Evolutionary conservation across 2,329 filamentous ascomycete species (phyloP), one percentile per base, ranked within the genome.

Genomic region (Metarhizium anisopliae): DNA sequence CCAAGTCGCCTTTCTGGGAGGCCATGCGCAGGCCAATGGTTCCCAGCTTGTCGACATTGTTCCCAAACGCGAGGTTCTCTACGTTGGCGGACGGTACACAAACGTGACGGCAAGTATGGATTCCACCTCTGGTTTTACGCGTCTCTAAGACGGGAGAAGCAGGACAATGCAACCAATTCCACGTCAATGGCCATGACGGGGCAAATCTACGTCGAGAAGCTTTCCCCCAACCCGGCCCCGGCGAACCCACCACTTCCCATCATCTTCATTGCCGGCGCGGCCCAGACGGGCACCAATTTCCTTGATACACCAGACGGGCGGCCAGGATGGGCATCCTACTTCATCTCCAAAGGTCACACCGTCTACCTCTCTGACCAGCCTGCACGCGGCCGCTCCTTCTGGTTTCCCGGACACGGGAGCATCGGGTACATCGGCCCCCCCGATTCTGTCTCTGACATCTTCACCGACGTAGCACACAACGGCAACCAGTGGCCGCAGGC

Each of bases 351-450:
- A 43, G 72, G 72, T n/a, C 70, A 74, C 58, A 66, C 67, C 29
- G 66, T 76, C 51, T 75, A 74, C 56, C 64, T 76, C 47, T 64
- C 68, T 6, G 72, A 75, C 57, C 70, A 73, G 55, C 67, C 70
- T 36, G 59, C 56, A 58, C 63, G 58, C 61, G 71, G 59, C 62
- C 70, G 59, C 63, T 73, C 59, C 65, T 67, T 50, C 51, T 68
- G 58, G 58, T 53, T 29, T 20, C 56, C 61, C 59, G 54, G 61
- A 61, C 55, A 60, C 59, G 66, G 66, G 59, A 55, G 60, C 14
- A 57, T 60, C 4, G 56, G 56, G 62, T 72, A 53, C 52, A 59
- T 36, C 50, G 65, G 55, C 55, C 61, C 53, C 14, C 64, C 63
- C 49, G 55, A 60, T 47, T 60, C 60, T 25, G 64, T 63, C 11